These are phyloP conservation scores for Encephalitozoon cuniculi DNA, from an alignment of 371 early-diverging fungal species.

Conservation along the genomic window DNA sequence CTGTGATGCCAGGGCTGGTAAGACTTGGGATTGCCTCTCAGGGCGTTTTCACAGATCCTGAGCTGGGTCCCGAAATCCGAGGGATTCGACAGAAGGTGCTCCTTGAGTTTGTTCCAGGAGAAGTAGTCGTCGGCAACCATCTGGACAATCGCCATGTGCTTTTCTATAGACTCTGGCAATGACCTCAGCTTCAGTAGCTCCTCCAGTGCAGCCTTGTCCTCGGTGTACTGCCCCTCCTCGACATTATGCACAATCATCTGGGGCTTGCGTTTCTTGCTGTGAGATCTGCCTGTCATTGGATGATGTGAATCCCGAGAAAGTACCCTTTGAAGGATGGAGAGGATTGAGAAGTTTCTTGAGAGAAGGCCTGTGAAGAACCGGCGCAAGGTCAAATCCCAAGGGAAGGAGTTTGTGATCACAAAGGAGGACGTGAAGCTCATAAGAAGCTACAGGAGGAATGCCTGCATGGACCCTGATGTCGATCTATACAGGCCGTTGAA, in stretches of 20 bases:
- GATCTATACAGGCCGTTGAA: conserved; percentile 12
- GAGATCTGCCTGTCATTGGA: neutral
- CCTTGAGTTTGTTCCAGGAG: conserved; percentile 45
- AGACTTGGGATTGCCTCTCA: conserved; percentile 51
- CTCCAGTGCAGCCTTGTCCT: conserved; percentile 23
- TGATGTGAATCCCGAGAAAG: neutral
- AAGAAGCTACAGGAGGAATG: conserved; percentile 23
- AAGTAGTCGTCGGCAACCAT: conserved; percentile 53
- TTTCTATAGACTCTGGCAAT: conserved; percentile 17
- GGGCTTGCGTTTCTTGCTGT: neutral
- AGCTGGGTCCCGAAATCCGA: conserved; percentile 15
- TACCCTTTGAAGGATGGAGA: conserved; percentile 39
- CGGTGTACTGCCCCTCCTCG: conserved; percentile 7
- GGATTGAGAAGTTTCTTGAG: conserved; percentile 49
- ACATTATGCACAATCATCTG: conserved; percentile 44
- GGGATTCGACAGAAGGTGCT: neutral
- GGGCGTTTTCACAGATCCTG: conserved; percentile 24
- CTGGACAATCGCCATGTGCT: conserved; percentile 33
- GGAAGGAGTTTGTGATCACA: conserved; percentile 28
- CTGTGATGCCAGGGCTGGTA: conserved; percentile 53
- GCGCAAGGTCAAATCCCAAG: conserved; percentile 12
- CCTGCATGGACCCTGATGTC: conserved; percentile 32
- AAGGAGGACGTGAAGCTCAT: conserved; percentile 44
- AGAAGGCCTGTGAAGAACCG: conserved; percentile 27
- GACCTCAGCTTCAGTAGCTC: neutral